Percentiles rank a stretch among this genome's conserved stretches.
phyloP scores from a whole-genome alignment of 2,329 filamentous ascomycete genomes.

The Lithohypha guttulata region DNA sequence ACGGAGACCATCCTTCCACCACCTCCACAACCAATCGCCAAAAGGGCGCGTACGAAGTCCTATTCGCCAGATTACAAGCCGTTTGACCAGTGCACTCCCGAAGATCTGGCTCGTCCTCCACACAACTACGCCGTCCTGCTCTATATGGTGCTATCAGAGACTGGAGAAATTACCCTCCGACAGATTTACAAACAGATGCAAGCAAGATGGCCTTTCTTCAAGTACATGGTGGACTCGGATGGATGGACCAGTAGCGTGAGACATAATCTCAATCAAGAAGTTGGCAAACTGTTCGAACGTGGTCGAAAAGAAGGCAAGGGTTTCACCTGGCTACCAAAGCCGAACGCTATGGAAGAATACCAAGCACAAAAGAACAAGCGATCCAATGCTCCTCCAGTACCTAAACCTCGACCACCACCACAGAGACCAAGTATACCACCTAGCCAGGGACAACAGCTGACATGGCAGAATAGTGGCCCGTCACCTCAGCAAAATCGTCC shows the following conservation, averaged over 20 bases:
- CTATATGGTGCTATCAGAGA: constrained; percentile 47
- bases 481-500: neutral
- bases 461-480: constrained; percentile 4
- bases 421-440: constrained; percentile 7
- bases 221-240: constrained; percentile 52
- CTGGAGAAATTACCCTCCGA: constrained; percentile 50
- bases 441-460: constrained; percentile 6
- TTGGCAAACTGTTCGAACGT: constrained; percentile 45
- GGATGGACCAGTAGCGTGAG: constrained; percentile 59
- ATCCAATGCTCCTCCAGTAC: constrained; percentile 16
- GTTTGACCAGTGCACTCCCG: constrained; percentile 48
- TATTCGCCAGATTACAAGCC: constrained; percentile 52
- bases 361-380: constrained; percentile 11
- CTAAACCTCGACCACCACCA: constrained; percentile 18
- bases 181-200: constrained; percentile 56
- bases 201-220: constrained; percentile 50
- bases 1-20: constrained; percentile 11
- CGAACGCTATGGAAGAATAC: constrained; percentile 23
- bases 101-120: constrained; percentile 51
- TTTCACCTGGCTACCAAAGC: constrained; percentile 52
- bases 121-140: constrained; percentile 55
- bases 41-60: constrained; percentile 38
- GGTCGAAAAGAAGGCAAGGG: constrained; percentile 53
- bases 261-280: constrained; percentile 51
- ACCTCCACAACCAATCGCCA: constrained; percentile 23